Base-by-base conservation (phyloP, 495 filamentous ascomycete genomes). In the Physcia stellaris region DNA sequence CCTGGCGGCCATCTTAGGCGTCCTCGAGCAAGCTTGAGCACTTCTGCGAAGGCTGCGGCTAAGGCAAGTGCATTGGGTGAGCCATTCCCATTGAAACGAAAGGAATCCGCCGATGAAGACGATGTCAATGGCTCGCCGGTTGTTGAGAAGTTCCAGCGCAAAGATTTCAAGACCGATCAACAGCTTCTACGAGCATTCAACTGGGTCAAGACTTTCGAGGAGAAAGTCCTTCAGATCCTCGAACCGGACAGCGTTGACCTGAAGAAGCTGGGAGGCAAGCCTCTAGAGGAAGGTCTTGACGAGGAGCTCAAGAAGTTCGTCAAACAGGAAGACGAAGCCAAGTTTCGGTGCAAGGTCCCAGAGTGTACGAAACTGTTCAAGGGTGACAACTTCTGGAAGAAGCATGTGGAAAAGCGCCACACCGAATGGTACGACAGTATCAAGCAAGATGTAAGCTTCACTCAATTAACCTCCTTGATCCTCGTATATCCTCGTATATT, bases 181-280 rank as follows among this genome's bases (percentile, higher is more conserved):
- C 92, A 96, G 59, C 71, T 96, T 22, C 80, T 84, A 52, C 75
- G 92, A 30, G 92, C 90, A 1, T 94, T 86, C 63, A 99, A 99
- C 49, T 96, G 92, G 92, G 93, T 95, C n/a, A 88, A 79, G 60
- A 94, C 87, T 0, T 99, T 93, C 50, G 90, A 99, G 53, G 90
- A 99, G 47, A 99, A 96, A 64, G 68, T 95, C 37, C 64, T 83
- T 54, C 85, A 90, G 54, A 80, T 93, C 28, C 66, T 99, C 15
- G 86, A 96, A 51, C 88, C 88, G 4, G 82, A 94, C 20, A 75
- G 74, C 39, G 83, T 82, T 26, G 85, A 94, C 50, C 62, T 95
- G 35, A 59, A 59, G 51, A 95, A 94, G 58, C 71, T 99, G 18
- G 90, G 92, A 30, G 90, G 90, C 6, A 88, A 82, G 58, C 73